Conservation (phyloP, 2,329 filamentous ascomycete species). For the Alternaria panax region DNA sequence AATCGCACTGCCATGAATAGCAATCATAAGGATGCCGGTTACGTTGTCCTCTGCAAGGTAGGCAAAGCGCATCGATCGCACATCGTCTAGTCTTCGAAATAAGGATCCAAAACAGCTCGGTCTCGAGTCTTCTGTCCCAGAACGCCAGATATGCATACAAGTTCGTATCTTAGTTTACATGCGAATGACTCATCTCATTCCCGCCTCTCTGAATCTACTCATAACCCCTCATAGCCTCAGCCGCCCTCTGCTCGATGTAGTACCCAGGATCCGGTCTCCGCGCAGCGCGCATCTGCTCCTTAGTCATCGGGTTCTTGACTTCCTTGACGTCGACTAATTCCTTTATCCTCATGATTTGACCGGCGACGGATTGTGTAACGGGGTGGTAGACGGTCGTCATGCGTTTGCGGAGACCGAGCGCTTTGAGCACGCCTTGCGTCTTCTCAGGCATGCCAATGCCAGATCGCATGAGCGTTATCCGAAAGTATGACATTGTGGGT, state of each 20-base stretch:
- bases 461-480: slow-evolving; percentile 87
- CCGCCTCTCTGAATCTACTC: slow-evolving; percentile 7
- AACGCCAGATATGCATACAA: neutral
- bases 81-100: neutral
- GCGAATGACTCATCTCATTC: neutral
- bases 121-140: neutral
- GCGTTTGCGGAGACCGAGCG: slow-evolving; percentile 84
- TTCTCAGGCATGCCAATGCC: slow-evolving; percentile 84
- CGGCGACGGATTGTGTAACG: slow-evolving; percentile 79
- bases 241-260: slow-evolving; percentile 70
- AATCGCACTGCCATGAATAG: neutral
- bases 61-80: neutral
- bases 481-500: slow-evolving; percentile 76
- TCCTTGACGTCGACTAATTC: slow-evolving; percentile 86
- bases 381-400: slow-evolving; percentile 90
- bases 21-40: neutral
- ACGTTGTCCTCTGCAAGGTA: neutral
- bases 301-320: slow-evolving; percentile 70
- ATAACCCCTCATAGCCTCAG: slow-evolving; percentile 26
- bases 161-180: neutral
- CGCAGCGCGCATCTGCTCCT: slow-evolving; percentile 72
- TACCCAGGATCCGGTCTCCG: slow-evolving; percentile 82
- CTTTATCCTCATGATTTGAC: slow-evolving; percentile 93
- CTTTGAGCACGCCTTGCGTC: slow-evolving; percentile 79
- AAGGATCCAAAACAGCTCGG: neutral